These are phyloP conservation scores for Capsicum pubescens DNA, from an alignment of 257 asterid genomes.

Conservation along the genomic window DNA sequence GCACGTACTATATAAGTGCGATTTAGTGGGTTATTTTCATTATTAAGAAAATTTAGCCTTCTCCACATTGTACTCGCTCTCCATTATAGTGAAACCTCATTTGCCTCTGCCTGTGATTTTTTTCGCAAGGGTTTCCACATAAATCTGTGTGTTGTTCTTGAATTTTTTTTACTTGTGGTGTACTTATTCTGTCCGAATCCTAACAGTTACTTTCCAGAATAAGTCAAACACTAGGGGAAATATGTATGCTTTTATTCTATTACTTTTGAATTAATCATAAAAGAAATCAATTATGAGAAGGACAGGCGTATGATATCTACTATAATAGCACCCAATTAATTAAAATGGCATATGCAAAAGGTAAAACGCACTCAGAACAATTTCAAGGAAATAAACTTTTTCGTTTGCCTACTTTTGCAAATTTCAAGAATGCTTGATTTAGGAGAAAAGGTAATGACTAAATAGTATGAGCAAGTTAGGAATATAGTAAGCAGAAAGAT, in stretches of 20 bases:
- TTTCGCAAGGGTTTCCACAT: too few relatives aligned
- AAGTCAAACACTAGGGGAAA: background rate
- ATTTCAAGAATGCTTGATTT: conserved; percentile 30
- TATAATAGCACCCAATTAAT: background rate
- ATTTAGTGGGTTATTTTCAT: too few relatives aligned
- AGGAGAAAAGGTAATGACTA: background rate
- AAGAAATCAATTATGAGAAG: background rate
- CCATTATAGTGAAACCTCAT: too few relatives aligned
- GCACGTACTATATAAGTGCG: too few relatives aligned
- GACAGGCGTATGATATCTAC: background rate
- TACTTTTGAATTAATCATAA: background rate
- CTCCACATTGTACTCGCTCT: too few relatives aligned
- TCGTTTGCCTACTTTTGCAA: conserved; percentile 12
- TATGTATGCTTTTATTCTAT: background rate
- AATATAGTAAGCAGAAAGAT: background rate
- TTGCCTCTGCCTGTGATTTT: too few relatives aligned
- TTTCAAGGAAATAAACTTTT: background rate
- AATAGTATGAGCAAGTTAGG: conserved; percentile 20
- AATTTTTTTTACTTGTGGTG: too few relatives aligned
- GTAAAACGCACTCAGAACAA: background rate
- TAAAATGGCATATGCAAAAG: background rate
- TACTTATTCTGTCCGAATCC: too few relatives aligned
- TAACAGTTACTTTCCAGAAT: background rate
- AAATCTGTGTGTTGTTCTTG: too few relatives aligned
- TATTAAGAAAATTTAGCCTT: too few relatives aligned